A percentile compares a stretch with the other conserved stretches of the same genome.
Conservation (phyloP, 129 eudicot species). For the Solidago caesia region DNA sequence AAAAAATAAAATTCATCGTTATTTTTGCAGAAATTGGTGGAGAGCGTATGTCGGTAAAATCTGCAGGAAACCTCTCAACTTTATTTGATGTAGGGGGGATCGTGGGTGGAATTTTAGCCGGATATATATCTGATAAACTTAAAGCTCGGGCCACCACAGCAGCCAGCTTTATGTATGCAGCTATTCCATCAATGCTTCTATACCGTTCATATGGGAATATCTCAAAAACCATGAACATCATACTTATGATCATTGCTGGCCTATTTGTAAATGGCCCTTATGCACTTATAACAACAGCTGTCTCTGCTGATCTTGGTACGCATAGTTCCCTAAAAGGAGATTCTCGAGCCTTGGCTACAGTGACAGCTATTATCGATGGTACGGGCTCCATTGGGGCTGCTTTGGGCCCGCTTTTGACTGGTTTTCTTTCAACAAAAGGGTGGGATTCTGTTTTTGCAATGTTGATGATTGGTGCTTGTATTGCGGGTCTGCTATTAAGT, state of each 20-base stretch:
- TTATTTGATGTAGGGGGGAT: constrained; percentile 93
- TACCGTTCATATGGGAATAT: constrained; percentile 66
- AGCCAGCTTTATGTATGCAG: constrained; percentile 68
- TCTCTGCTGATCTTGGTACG: constrained; percentile 95
- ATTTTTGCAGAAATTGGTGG: constrained; percentile 73
- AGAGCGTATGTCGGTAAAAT: constrained; percentile 75
- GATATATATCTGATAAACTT: constrained; percentile 79
- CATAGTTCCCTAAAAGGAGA: constrained; percentile 80
- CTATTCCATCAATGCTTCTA: constrained; percentile 74
- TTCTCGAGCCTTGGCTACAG: constrained; percentile 91
- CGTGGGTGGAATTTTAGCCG: constrained; percentile 88
- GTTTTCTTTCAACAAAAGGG: constrained; percentile 73
- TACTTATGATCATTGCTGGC: constrained; percentile 81
- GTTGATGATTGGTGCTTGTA: constrained; percentile 69
- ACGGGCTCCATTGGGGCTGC: constrained; percentile 97
- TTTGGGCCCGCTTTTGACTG: constrained; percentile 85
- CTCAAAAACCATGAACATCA: constrained; percentile 55
- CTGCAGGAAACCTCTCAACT: constrained; percentile 93
- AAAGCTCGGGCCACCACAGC: constrained; percentile 90
- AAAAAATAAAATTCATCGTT: neutral
- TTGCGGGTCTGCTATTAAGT: constrained; percentile 75
- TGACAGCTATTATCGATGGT: constrained; percentile 94
- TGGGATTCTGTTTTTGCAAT: constrained; percentile 84
- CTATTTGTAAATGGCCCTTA: constrained; percentile 93
- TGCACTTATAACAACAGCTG: constrained; percentile 96